phyloP scores from a whole-genome alignment of 2,329 filamentous ascomycete species.

The Exophiala sp. region DNA sequence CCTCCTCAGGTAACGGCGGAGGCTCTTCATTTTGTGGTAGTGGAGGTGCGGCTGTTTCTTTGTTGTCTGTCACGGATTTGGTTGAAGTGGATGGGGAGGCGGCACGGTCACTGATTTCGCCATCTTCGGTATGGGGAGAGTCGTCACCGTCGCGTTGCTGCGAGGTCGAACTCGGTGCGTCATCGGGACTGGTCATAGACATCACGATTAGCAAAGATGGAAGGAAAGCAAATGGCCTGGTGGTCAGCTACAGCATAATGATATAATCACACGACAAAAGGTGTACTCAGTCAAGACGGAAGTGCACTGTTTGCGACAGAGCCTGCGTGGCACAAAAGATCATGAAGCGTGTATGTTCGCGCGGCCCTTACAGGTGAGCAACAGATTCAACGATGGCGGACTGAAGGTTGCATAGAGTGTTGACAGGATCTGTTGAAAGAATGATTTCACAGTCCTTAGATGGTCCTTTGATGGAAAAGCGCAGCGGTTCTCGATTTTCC shows the following conservation, averaged over 20 bases:
- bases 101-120: slow-evolving; percentile 18
- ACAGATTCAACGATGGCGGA: too few species aligned
- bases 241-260: slow-evolving; percentile 30
- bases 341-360: neutral
- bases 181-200: slow-evolving; percentile 26
- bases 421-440: too few species aligned
- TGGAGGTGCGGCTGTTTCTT: slow-evolving; percentile 31
- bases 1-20: slow-evolving; percentile 53
- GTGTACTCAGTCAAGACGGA: slow-evolving; percentile 19
- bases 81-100: slow-evolving; percentile 4
- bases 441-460: too few species aligned
- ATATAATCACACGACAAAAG: slow-evolving; percentile 15
- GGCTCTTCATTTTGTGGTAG: slow-evolving; percentile 43
- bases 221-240: slow-evolving; percentile 27
- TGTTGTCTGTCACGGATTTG: slow-evolving; percentile 4
- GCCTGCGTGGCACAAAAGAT: neutral
- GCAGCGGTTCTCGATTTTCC: too few species aligned
- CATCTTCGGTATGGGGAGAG: slow-evolving; percentile 9
- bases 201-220: slow-evolving; percentile 28
- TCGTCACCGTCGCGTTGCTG: slow-evolving; percentile 4
- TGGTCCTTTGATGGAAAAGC: too few species aligned
- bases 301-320: neutral
- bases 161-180: slow-evolving; percentile 8
- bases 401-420: too few species aligned
- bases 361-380: too few species aligned